phyloP scores from a whole-genome alignment of 257 asterid species.

The Apocynum venetum region DNA sequence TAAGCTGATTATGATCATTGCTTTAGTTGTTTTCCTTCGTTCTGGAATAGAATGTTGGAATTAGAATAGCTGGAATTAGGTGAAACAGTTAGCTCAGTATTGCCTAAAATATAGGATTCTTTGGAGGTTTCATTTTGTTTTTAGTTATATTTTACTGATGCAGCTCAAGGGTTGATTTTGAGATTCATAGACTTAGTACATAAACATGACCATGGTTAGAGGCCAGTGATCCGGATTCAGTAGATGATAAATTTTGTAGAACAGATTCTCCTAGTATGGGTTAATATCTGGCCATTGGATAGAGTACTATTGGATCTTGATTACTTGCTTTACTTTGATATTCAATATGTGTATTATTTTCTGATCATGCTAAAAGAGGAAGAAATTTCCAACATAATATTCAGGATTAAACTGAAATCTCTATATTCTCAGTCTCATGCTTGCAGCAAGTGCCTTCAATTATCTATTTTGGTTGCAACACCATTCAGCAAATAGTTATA shows the following conservation, averaged over 20 bases:
- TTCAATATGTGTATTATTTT: not conserved
- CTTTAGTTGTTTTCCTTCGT: not conserved
- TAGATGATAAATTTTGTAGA: not conserved
- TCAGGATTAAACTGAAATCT: not conserved
- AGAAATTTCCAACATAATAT: not conserved
- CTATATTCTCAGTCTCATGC: not conserved
- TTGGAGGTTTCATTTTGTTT: not conserved
- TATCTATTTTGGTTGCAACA: not conserved
- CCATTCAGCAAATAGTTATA: not conserved
- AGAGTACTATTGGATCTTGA: not conserved
- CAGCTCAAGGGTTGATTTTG: not conserved
- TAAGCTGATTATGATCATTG: not conserved
- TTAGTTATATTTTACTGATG: not conserved
- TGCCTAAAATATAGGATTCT: not conserved
- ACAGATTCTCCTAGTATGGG: not conserved
- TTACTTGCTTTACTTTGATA: not conserved
- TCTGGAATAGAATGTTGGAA: not conserved
- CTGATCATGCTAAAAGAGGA: not conserved
- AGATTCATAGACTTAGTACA: not conserved
- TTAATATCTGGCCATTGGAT: not conserved
- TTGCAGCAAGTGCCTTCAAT: not conserved
- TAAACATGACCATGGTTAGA: not conserved
- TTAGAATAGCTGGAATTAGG: not conserved
- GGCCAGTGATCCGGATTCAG: not conserved
- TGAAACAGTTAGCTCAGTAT: not conserved